A percentile compares a stretch with the other conserved stretches of the same genome.
Evolutionary conservation across 2,329 filamentous ascomycete genomes (phyloP).

Genomic region (Fusarium drepaniforme): DNA sequence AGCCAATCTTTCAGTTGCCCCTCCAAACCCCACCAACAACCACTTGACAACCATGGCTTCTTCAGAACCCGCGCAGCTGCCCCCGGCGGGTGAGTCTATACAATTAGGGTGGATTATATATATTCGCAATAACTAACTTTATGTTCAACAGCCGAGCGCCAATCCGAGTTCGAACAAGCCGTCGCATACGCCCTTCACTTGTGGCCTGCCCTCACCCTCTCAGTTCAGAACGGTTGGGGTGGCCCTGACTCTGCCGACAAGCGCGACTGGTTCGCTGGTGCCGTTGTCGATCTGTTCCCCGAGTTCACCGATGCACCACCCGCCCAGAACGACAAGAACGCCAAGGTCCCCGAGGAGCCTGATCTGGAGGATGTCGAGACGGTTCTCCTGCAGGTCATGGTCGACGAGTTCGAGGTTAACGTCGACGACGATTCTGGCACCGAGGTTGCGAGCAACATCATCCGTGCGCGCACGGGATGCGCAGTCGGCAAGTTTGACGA

Average conservation of each 20-base stretch:
- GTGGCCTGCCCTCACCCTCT: slow-evolving; percentile 90
- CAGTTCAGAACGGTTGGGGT: slow-evolving; percentile 89
- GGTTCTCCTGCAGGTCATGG: slow-evolving; percentile 89
- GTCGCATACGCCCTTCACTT: slow-evolving; percentile 87
- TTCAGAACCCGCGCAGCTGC: slow-evolving; percentile 46
- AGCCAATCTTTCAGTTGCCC: slow-evolving; percentile 41
- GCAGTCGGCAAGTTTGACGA: slow-evolving; percentile 74
- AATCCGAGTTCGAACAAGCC: slow-evolving; percentile 83
- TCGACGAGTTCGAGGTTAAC: slow-evolving; percentile 94
- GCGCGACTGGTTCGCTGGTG: slow-evolving; percentile 95
- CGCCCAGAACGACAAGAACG: slow-evolving; percentile 29
- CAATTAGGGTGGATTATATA: neutral
- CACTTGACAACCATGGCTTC: slow-evolving; percentile 47
- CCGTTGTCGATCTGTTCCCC: slow-evolving; percentile 83
- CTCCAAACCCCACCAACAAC: slow-evolving; percentile 47
- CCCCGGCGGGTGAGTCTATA: slow-evolving; percentile 45
- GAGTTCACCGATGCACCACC: slow-evolving; percentile 66
- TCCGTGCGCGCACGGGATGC: slow-evolving; percentile 75
- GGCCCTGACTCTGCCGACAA: slow-evolving; percentile 87
- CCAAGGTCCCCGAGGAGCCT: slow-evolving; percentile 60
- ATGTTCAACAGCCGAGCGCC: slow-evolving; percentile 60
- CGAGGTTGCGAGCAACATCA: slow-evolving; percentile 78
- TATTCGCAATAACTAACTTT: slow-evolving; percentile 5
- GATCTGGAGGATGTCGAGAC: slow-evolving; percentile 86
- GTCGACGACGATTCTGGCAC: slow-evolving; percentile 90